Evolutionary conservation across 305 asterid species (phyloP), one percentile per base, ranked within the genome.

Genomic region (Euphrasia arctica): DNA sequence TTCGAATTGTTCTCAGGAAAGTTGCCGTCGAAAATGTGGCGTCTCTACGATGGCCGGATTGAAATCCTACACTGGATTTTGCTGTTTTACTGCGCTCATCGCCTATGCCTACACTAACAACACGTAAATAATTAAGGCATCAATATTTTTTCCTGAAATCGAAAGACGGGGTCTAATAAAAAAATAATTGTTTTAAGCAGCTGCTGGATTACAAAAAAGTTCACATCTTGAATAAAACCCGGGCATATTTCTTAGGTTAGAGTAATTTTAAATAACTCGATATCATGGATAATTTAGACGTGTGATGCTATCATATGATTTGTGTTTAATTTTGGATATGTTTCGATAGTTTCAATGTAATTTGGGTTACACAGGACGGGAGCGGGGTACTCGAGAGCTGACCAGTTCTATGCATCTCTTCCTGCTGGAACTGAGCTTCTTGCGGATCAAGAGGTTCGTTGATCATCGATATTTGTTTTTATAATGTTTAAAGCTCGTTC

Each of bases 351-450:
- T 62, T 10, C 18, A 47, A 13, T 31, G 34, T 43, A 47, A 48
- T 72, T 10, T 63, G 79, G 57, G 62, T 70, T 6, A 58, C 72
- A 72, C 78, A 91, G 96, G 70, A 91, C 95, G 29, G 72, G 98
- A 31, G 34, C 95, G 50, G 98, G 94, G 66, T 78, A 79, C 80
- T 84, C 94, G 1, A 80, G 92, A 78, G 95, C 80, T 70, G 96
- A 88, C 72, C 96, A 91, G 65, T 91, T 84, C 66, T 91, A 88
- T 77, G 96, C 96, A 29, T 91, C 98, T 48, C 88, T 81, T 74
- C 94, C 98, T 15, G 90, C 96, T 76, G 95, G 96, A 43, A 87
- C 95, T 9, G 98, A 85, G 78, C 88, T 89, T 71, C 84, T 91
- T 34, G 79, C 87, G 1, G 96, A 89, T 76, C 75, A 91, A n/a